Base-by-base conservation (phyloP, 2,329 filamentous ascomycete species). In the Curvularia sp. region DNA sequence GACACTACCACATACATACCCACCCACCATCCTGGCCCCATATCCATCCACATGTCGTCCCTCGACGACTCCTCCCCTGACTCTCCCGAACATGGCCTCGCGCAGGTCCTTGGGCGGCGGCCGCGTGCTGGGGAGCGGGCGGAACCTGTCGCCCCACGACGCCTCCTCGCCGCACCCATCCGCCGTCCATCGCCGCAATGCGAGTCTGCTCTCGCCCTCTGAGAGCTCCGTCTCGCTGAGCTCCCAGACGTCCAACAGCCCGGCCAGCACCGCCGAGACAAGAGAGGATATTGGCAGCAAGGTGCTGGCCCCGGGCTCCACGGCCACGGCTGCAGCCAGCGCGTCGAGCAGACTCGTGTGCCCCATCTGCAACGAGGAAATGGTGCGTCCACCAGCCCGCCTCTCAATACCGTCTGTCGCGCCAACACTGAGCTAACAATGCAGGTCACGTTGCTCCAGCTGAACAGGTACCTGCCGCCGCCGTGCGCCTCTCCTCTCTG, bases 331-430 rank as follows among this genome's bases (percentile, higher is more conserved):
- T 60, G 83, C 23, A 15, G 41, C 84, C 63, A 84, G 86, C 51
- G 80, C 86, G 54, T 86, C 84, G 66, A 86, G 86, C 64, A 86
- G 86, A 76, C 87, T 99, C 58, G 87, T 94, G 54, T 99, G 95
- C 77, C 95, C 95, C n/a, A 99, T 99, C 74, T 99, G 95, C 79
- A 93, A 89, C 68, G 96, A 98, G 80, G 93, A 97, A 78, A 99
- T 99, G 95, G 93, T 95, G 80, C 23, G 66, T 61, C 51, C 32
- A 45, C 79, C 79, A 46, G 54, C 55, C 42, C 50, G 7, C 49
- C 57, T 43, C 60, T 43, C 27, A 21, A 45, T 27, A 18, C 30
- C 43, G 3, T 19, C 18, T 47, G 27, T 63, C 68, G 57, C 64
- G 46, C 39, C 10, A 47, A 8, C 27, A 27, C 28, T 50, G 38